These are phyloP conservation scores for Epicoccum nigrum DNA, from an alignment of 2,329 filamentous ascomycete genomes.

Conservation along the genomic window DNA sequence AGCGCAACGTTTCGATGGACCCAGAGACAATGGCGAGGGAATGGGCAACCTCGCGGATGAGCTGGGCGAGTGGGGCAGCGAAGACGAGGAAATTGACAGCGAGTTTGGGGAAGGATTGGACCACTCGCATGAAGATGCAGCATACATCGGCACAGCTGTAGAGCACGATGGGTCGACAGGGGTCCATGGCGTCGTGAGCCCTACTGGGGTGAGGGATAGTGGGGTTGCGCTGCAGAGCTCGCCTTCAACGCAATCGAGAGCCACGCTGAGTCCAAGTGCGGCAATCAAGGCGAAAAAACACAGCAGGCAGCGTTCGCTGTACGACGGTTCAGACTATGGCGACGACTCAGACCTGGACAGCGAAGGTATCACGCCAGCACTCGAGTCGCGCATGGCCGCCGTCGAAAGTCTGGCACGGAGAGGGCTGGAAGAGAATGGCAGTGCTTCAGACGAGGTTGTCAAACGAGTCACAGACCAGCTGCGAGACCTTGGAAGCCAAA, in stretches of 20 bases:
- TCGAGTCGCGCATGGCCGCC: slow-evolving; percentile 73
- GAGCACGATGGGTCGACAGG: slow-evolving; percentile 44
- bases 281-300: slow-evolving; percentile 41
- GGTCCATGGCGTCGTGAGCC: slow-evolving; percentile 18
- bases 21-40: slow-evolving; percentile 56
- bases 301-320: slow-evolving; percentile 58
- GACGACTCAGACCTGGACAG: slow-evolving; percentile 73
- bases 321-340: slow-evolving; percentile 77
- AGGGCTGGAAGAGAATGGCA: slow-evolving; percentile 70
- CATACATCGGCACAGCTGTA: slow-evolving; percentile 40
- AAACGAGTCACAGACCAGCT: slow-evolving; percentile 71
- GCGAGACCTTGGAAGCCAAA: slow-evolving; percentile 74
- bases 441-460: slow-evolving; percentile 69
- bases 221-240: slow-evolving; percentile 53
- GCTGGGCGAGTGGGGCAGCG: slow-evolving; percentile 67
- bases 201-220: slow-evolving; percentile 52
- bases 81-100: slow-evolving; percentile 62
- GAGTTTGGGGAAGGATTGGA: slow-evolving; percentile 46
- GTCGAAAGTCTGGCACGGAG: slow-evolving; percentile 70
- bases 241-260: slow-evolving; percentile 38
- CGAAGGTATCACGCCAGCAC: slow-evolving; percentile 68
- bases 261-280: slow-evolving; percentile 49
- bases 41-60: slow-evolving; percentile 83
- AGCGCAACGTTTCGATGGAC: slow-evolving; percentile 46
- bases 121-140: slow-evolving; percentile 27